Percentiles rank a stretch among this genome's conserved stretches.
These are phyloP conservation scores for Aureobasidium sp. DNA, from an alignment of 2,329 filamentous ascomycete genomes.

Conservation along the genomic window DNA sequence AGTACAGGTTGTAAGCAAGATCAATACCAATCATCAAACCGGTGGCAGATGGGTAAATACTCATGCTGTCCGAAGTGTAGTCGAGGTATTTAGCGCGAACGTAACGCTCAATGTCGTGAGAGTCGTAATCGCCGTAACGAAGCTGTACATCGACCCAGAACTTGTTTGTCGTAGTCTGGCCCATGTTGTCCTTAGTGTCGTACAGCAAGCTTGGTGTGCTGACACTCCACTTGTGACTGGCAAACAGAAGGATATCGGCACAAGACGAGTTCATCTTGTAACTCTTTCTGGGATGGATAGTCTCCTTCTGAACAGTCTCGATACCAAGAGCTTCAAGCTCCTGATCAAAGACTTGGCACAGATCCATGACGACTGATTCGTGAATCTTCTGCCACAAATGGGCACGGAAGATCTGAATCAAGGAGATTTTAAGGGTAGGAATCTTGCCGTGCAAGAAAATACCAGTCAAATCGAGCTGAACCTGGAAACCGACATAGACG, in stretches of 20 bases:
- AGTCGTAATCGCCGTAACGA: constrained; percentile 96
- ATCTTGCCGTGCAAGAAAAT: constrained; percentile 99
- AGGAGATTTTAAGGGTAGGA: constrained; percentile 90
- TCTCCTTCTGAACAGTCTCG: constrained; percentile 97
- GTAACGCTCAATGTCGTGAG: constrained; percentile 96
- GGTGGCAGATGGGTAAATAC: constrained; percentile 94
- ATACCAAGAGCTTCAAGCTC: constrained; percentile 93
- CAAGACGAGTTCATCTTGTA: constrained; percentile 99
- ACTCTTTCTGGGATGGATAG: constrained; percentile 96
- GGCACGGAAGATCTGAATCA: constrained; percentile 98
- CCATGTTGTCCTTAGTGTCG: constrained; percentile 93
- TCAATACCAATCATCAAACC: constrained; percentile 98
- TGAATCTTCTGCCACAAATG: constrained; percentile 99
- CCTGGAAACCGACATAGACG: constrained; percentile 98
- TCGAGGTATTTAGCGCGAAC: constrained; percentile 96
- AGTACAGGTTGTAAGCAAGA: constrained; percentile 96
- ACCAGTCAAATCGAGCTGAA: constrained; percentile 92
- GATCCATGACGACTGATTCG: constrained; percentile 96
- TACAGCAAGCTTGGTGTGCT: constrained; percentile 87
- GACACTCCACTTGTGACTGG: constrained; percentile 98
- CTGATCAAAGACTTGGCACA: constrained; percentile 97
- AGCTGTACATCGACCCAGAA: constrained; percentile 98
- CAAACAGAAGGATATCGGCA: constrained; percentile 92
- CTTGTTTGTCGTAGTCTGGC: constrained; percentile 91
- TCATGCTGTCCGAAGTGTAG: constrained; percentile 98